Conservation (phyloP, 192 early-diverging fungal species). For the Linnemannia schmuckeri region DNA sequence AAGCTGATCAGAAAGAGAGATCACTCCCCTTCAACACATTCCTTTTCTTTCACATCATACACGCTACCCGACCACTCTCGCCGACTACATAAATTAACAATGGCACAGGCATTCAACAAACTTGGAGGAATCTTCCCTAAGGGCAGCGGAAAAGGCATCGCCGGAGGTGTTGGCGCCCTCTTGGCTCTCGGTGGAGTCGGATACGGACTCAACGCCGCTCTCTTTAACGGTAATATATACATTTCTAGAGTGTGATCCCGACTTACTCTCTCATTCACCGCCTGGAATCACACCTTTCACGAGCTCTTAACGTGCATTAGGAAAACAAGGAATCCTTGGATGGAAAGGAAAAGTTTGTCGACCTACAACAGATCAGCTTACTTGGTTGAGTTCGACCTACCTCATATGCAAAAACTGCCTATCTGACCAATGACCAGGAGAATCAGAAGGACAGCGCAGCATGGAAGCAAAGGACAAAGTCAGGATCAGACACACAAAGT, state of each 20-base stretch:
- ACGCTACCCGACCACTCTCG: not conserved
- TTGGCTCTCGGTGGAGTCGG: slow-evolving; percentile 76
- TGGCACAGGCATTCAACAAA: slow-evolving; percentile 65
- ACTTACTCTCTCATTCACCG: not conserved
- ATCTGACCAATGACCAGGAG: not conserved
- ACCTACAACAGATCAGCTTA: no score
- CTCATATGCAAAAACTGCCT: not conserved
- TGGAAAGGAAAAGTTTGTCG: not conserved
- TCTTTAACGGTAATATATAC: slow-evolving; percentile 86
- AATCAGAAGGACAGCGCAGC: not conserved
- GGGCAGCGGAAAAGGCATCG: slow-evolving; percentile 62
- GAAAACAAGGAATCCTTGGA: not conserved
- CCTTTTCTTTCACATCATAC: not conserved
- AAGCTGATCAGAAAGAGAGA: no score
- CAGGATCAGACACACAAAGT: not conserved
- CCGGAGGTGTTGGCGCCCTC: slow-evolving; percentile 68
- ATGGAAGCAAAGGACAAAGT: not conserved
- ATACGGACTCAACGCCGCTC: slow-evolving; percentile 77
- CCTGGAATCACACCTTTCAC: not conserved
- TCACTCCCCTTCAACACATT: no score
- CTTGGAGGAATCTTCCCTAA: slow-evolving; percentile 70
- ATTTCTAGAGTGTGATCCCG: not conserved
- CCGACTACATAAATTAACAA: slow-evolving; percentile 1
- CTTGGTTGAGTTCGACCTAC: no score
- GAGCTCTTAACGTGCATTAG: not conserved